Conservation (phyloP, 2,329 filamentous ascomycete species). For the Pseudogymnoascus pannorum region DNA sequence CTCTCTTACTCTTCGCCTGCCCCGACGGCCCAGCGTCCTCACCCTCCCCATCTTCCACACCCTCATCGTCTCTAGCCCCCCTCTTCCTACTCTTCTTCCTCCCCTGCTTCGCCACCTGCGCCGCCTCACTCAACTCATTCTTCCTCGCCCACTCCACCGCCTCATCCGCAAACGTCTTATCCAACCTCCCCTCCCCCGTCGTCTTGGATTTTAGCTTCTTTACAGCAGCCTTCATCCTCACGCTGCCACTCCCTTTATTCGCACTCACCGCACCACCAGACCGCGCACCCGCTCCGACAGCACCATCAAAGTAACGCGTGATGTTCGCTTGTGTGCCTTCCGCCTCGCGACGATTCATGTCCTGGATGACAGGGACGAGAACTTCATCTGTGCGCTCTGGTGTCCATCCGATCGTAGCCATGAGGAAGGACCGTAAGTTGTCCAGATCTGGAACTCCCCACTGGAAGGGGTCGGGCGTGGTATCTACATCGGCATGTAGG, state of each 20-base stretch:
- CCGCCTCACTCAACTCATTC: constrained; percentile 26
- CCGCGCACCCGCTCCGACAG: constrained; percentile 61
- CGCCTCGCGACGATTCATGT: constrained; percentile 82
- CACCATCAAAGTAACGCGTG: constrained; percentile 80
- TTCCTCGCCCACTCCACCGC: constrained; percentile 27
- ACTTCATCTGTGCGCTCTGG: constrained; percentile 92
- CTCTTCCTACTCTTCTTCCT: constrained; percentile 14
- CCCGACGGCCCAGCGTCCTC: not conserved
- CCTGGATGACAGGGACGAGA: constrained; percentile 85
- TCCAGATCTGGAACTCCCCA: constrained; percentile 96
- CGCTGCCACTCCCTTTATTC: constrained; percentile 50
- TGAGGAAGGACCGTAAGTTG: constrained; percentile 74
- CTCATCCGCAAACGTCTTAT: constrained; percentile 25
- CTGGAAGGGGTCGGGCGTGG: constrained; percentile 69
- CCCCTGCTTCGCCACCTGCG: constrained; percentile 17
- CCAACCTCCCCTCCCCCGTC: constrained; percentile 16
- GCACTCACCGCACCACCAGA: constrained; percentile 60
- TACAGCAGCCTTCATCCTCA: constrained; percentile 71
- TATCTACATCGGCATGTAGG: constrained; percentile 77
- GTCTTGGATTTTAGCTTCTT: constrained; percentile 52
- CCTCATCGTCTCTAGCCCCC: constrained; percentile 1
- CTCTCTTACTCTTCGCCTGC: constrained; percentile 8
- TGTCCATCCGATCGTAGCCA: constrained; percentile 87
- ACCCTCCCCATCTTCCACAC: constrained; percentile 8
- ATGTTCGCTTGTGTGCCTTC: constrained; percentile 97